Evolutionary conservation across 371 early-diverging fungal species (phyloP).

Genomic region (Synchytrium microbalum): DNA sequence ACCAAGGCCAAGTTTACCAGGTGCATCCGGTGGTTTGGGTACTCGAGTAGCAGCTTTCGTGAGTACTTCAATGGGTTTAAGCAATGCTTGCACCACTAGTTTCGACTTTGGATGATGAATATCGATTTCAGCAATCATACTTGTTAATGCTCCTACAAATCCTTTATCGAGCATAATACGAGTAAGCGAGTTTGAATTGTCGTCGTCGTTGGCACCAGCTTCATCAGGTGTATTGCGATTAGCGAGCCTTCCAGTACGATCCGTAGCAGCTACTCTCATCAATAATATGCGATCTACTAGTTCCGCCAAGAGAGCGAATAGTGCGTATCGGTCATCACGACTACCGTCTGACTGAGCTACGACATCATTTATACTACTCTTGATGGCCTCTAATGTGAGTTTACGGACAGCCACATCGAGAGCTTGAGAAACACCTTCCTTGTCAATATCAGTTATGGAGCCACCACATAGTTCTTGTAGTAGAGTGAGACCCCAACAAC

Average conservation of each 20-base stretch:
- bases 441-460: background rate
- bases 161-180: conserved; percentile 85
- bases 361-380: conserved; percentile 10
- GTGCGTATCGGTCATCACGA: conserved; percentile 55
- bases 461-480: background rate
- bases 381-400: conserved; percentile 49
- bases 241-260: background rate
- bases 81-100: conserved; percentile 59
- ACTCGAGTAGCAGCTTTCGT: conserved; percentile 81
- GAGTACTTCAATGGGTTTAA: conserved; percentile 81
- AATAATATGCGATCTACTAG: conserved; percentile 63
- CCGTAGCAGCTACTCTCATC: conserved; percentile 20
- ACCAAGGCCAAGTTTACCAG: conserved; percentile 5
- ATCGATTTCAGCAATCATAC: conserved; percentile 76
- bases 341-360: conserved; percentile 39
- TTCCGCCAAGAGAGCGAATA: conserved; percentile 61
- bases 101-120: conserved; percentile 77
- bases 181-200: conserved; percentile 49
- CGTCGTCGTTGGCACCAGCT: conserved; percentile 41
- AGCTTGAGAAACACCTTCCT: background rate
- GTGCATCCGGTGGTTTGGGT: conserved; percentile 28
- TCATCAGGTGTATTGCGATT: conserved; percentile 10
- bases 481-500: background rate
- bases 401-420: conserved; percentile 46
- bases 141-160: conserved; percentile 71